A percentile compares a stretch with the other conserved stretches of the same genome.
These are phyloP conservation scores for Xylaria castorea DNA, from an alignment of 495 filamentous ascomycete species.

Conservation along the genomic window DNA sequence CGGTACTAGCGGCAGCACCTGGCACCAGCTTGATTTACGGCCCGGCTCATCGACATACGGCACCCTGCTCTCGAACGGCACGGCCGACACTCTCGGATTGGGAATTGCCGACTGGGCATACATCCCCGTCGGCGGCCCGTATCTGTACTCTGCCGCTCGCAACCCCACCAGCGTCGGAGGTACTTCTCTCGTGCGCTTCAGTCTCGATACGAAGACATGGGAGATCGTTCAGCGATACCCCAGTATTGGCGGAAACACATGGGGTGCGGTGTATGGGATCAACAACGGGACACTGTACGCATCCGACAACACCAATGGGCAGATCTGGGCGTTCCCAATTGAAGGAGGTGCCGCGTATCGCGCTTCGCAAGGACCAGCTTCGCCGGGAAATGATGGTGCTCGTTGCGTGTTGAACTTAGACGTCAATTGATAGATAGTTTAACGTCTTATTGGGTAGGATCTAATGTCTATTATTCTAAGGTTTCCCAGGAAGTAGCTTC, in stretches of 20 bases:
- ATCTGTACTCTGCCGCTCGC: conserved; percentile 23
- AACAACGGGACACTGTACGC: conserved; percentile 32
- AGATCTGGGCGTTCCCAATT: conserved; percentile 30
- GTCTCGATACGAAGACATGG: conserved; percentile 26
- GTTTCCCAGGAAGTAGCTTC: background rate
- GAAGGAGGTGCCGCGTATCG: conserved; percentile 16
- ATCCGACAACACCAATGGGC: conserved; percentile 26
- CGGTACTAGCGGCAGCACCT: conserved; percentile 5
- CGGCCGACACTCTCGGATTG: conserved; percentile 15
- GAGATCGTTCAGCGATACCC: conserved; percentile 22
- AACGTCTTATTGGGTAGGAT: background rate
- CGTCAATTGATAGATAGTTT: background rate
- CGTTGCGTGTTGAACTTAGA: conserved; percentile 29
- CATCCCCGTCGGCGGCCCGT: conserved; percentile 23
- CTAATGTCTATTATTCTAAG: background rate
- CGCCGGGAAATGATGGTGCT: conserved; percentile 27
- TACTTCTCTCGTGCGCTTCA: conserved; percentile 28
- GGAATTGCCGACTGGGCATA: conserved; percentile 29
- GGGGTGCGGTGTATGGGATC: conserved; percentile 28
- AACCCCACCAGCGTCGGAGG: conserved; percentile 14
- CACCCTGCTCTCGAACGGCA: conserved; percentile 17
- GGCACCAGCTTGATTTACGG: conserved; percentile 23
- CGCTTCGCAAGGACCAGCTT: conserved; percentile 24
- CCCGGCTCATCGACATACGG: conserved; percentile 28
- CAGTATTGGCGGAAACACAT: conserved; percentile 10